Evolutionary conservation across 768 basidiomycete species (phyloP).

Genomic region (Leccinum imitatum): DNA sequence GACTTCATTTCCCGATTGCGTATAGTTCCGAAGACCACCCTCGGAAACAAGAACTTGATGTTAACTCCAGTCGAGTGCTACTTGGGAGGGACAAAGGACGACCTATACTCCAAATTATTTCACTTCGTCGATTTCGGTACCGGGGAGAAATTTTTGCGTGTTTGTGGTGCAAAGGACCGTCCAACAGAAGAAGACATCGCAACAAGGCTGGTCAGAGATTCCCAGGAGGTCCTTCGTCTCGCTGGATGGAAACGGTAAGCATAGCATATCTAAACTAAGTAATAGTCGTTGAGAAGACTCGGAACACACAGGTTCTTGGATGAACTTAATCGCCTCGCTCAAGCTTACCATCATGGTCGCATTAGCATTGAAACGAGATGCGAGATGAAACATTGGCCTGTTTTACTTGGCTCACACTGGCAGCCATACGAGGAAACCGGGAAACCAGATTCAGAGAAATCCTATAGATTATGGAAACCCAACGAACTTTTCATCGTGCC

Average conservation of each 20-base stretch:
- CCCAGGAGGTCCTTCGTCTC: constrained; percentile 65
- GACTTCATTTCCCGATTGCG: constrained; percentile 51
- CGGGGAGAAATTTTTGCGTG: constrained; percentile 77
- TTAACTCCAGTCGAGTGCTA: constrained; percentile 54
- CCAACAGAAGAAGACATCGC: constrained; percentile 79
- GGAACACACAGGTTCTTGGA: constrained; percentile 36
- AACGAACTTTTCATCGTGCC: constrained; percentile 67
- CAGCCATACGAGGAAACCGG: neutral
- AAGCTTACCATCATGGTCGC: neutral
- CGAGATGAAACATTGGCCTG: constrained; percentile 63
- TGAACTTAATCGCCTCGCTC: neutral
- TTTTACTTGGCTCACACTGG: constrained; percentile 54
- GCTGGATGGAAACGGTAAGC: constrained; percentile 52
- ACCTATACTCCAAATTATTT: constrained; percentile 44
- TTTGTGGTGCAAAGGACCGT: constrained; percentile 80
- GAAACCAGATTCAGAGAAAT: constrained; percentile 47
- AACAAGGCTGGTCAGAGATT: constrained; percentile 60
- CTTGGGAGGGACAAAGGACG: constrained; percentile 49
- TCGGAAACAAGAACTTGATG: constrained; percentile 18
- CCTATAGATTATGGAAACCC: constrained; percentile 62
- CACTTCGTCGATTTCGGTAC: constrained; percentile 80
- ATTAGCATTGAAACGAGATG: neutral
- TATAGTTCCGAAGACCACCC: constrained; percentile 60
- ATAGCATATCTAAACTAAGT: neutral
- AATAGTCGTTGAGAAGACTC: neutral